A percentile compares a stretch with the other conserved stretches of the same genome.
phyloP scores from a whole-genome alignment of 768 basidiomycete genomes.

The Amanita polypyramis region DNA sequence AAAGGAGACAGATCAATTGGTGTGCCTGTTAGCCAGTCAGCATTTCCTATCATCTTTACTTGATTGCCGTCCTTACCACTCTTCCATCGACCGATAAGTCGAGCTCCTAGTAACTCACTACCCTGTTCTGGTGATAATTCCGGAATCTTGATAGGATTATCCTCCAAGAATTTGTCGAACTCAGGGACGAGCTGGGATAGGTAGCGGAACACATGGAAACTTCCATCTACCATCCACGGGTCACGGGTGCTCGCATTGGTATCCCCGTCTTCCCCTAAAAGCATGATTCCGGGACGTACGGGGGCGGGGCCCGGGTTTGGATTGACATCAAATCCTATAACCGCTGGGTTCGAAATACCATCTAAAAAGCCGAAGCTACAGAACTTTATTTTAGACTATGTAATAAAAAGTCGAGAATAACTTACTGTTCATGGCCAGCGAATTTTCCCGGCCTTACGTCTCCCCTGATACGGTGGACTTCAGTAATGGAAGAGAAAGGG shows the following conservation, averaged over 20 bases:
- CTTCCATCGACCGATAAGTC: constrained; percentile 47
- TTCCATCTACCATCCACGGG: constrained; percentile 37
- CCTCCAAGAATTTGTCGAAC: constrained; percentile 33
- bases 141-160: constrained; percentile 26
- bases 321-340: constrained; percentile 27
- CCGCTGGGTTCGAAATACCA: constrained; percentile 40
- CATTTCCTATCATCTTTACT: constrained; percentile 4
- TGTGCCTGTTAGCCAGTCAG: constrained; percentile 21
- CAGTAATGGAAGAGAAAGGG: constrained; percentile 22
- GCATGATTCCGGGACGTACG: constrained; percentile 31
- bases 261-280: constrained; percentile 36
- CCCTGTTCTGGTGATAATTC: constrained; percentile 29
- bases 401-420: not conserved
- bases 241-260: constrained; percentile 17
- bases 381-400: not conserved
- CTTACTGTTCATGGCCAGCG: constrained; percentile 38
- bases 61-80: constrained; percentile 24
- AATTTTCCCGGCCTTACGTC: constrained; percentile 33
- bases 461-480: constrained; percentile 26
- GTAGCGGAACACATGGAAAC: constrained; percentile 42
- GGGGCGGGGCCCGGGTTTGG: constrained; percentile 25
- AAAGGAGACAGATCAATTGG: constrained; percentile 36
- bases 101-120: constrained; percentile 39
- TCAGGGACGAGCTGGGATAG: constrained; percentile 43
- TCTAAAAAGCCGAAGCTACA: constrained; percentile 41